Evolutionary conservation across 1,284 basidiomycete species (phyloP), one percentile per base, ranked within the genome.

Genomic region (Malassezia equina): DNA sequence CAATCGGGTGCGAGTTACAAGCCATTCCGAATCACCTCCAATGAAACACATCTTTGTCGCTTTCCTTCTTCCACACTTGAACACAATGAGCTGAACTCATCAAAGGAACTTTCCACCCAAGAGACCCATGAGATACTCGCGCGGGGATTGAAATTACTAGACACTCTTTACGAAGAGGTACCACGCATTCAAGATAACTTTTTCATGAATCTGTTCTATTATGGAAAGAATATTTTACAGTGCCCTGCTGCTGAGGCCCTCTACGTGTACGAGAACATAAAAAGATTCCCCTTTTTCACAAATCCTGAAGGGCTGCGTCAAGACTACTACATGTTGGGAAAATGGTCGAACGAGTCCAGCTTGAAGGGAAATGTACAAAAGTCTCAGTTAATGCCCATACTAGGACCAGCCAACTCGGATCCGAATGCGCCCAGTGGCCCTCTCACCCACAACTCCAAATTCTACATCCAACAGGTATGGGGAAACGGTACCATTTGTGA

Each of bases 401-500:
- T 43, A 3, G 41, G 24, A 12, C 5, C 23, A 15, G 24, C 24
- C 7, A 27, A 4, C 15, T 17, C 41, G 19, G 24, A 43, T 11
- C 23, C 24, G 1, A n/a, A 43, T 15, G 24, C 23, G n/a, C 24
- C 24, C 13, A 43, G n/a, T 24, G 41, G 27, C 8, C 24, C 23
- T 43, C 41, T 43, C 15, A 15, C 2, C 24, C 7, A 6, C 7
- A 15, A 24, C 15, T 21, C 32, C 23, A 32, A 23, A 12, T 39
- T 48, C 28, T 48, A 25, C 11, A 48, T 48, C 31, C 46, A 48
- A 25, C 55, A 57, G 23, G 28, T 36, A 7, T 52, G 49, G 50
- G 17, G 4, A 12, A 39, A 47, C 13, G 55, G 55, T 9, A 52
- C 36, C 0, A 24, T 52, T 15, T 57, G 55, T 44, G 50, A 57